These are phyloP conservation scores for Salix caprea DNA, from an alignment of 345 rosid species.

Conservation along the genomic window DNA sequence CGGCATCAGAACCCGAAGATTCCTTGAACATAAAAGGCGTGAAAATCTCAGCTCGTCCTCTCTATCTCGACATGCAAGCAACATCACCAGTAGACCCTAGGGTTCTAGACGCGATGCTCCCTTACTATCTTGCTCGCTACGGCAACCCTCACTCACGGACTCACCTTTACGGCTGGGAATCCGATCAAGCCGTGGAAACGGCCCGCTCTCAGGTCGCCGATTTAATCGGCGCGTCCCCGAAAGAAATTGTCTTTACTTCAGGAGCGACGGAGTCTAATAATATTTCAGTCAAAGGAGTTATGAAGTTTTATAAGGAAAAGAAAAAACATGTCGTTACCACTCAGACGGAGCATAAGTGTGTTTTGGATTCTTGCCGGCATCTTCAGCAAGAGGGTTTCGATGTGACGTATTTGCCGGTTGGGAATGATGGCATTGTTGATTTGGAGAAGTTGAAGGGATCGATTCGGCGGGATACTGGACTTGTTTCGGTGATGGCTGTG, in stretches of 20 bases:
- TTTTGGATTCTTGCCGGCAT: slow-evolving; percentile 88
- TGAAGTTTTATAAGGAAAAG: slow-evolving; percentile 90
- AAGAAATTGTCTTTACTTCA: slow-evolving; percentile 83
- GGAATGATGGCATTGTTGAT: slow-evolving; percentile 67
- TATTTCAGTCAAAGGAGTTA: slow-evolving; percentile 78
- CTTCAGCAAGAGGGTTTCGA: slow-evolving; percentile 93
- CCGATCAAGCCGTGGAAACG: slow-evolving; percentile 75
- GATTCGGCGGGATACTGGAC: slow-evolving; percentile 76
- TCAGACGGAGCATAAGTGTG: slow-evolving; percentile 97
- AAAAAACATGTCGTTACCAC: slow-evolving; percentile 86
- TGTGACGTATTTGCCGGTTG: slow-evolving; percentile 81
- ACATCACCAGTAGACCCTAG: slow-evolving; percentile 94
- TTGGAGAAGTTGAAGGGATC: slow-evolving; percentile 54
- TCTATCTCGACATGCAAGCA: slow-evolving; percentile 71
- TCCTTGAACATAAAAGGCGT: slow-evolving; percentile 65
- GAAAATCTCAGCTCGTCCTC: slow-evolving; percentile 61
- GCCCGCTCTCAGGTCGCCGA: slow-evolving; percentile 73
- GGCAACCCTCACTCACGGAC: slow-evolving; percentile 98
- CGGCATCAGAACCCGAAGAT: slow-evolving; percentile 33
- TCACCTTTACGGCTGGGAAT: slow-evolving; percentile 96
- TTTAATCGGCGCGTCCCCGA: slow-evolving; percentile 79
- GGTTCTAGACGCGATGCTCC: slow-evolving; percentile 81
- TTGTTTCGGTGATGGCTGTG: slow-evolving; percentile 89
- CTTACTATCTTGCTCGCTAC: slow-evolving; percentile 57
- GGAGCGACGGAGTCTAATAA: slow-evolving; percentile 97